Conservation (phyloP, 371 early-diverging fungal genomes). For the Mucor irregularis region DNA sequence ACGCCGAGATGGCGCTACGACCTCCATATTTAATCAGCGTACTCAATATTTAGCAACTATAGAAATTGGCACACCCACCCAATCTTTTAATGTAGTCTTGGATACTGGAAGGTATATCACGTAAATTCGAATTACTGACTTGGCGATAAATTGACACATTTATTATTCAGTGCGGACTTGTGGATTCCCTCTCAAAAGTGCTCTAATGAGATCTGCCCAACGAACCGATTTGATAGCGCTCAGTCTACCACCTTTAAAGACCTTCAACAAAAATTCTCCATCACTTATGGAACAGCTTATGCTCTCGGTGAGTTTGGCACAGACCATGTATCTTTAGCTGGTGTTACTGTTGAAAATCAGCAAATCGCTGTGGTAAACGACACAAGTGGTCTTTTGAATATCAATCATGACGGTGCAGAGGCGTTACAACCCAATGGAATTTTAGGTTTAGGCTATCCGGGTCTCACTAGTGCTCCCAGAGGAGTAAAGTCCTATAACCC, state of each 20-base stretch:
- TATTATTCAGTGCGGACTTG: slow-evolving; percentile 23
- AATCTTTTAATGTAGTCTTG: slow-evolving; percentile 34
- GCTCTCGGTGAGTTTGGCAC: slow-evolving; percentile 32
- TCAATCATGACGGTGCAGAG: no score
- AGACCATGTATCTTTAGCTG: slow-evolving; percentile 26
- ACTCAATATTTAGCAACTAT: slow-evolving; percentile 34
- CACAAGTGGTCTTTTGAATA: no score
- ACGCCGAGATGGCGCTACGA: no score
- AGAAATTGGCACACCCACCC: slow-evolving; percentile 35
- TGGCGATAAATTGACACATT: neutral
- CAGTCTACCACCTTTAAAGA: slow-evolving; percentile 29
- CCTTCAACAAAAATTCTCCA: slow-evolving; percentile 14
- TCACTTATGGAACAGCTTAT: slow-evolving; percentile 40
- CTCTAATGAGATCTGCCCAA: slow-evolving; percentile 24
- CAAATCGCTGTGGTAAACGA: slow-evolving; percentile 27
- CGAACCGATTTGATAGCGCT: slow-evolving; percentile 25
- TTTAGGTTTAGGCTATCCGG: slow-evolving; percentile 32
- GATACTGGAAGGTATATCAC: slow-evolving; percentile 48
- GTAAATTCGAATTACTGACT: neutral
- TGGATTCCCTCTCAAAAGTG: slow-evolving; percentile 39
- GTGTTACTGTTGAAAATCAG: slow-evolving; percentile 31
- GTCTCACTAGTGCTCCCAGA: slow-evolving; percentile 13
- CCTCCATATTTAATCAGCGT: no score
- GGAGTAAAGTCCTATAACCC: slow-evolving; percentile 20
- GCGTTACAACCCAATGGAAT: slow-evolving; percentile 30